These are phyloP conservation scores for Colletotrichum caudatum DNA, from an alignment of 2,329 filamentous ascomycete species.

Conservation along the genomic window DNA sequence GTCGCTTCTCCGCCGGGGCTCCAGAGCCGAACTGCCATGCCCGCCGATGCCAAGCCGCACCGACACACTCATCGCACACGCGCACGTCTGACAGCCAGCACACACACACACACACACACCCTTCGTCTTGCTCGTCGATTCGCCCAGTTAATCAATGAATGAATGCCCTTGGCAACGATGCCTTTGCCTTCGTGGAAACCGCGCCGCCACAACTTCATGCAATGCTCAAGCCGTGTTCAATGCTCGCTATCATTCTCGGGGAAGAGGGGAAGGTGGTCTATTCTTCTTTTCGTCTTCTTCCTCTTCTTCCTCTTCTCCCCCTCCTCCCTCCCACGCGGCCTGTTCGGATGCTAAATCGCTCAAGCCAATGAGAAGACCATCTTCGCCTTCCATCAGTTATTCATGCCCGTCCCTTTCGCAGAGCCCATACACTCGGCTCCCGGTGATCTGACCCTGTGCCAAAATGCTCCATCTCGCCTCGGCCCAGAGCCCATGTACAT, in stretches of 20 bases:
- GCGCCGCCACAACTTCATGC: slow-evolving; percentile 6
- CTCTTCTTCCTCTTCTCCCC: neutral
- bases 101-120: neutral
- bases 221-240: slow-evolving; percentile 27
- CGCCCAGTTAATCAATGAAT: neutral
- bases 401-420: neutral
- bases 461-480: neutral
- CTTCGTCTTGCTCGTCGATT: slow-evolving; percentile 12
- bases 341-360: slow-evolving; percentile 1
- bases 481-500: neutral
- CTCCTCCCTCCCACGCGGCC: neutral
- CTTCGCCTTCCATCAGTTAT: neutral
- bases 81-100: neutral
- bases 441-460: slow-evolving; percentile 9
- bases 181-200: neutral
- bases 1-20: neutral
- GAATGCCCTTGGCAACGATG: neutral
- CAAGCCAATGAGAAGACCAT: slow-evolving; percentile 1
- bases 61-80: neutral
- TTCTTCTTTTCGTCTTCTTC: neutral
- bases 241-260: slow-evolving; percentile 10
- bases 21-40: neutral
- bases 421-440: neutral
- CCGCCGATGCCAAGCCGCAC: slow-evolving; percentile 25
- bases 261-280: too few species aligned